These are phyloP conservation scores for Diplodia sapinea DNA, from an alignment of 2,329 filamentous ascomycete species.

Conservation along the genomic window DNA sequence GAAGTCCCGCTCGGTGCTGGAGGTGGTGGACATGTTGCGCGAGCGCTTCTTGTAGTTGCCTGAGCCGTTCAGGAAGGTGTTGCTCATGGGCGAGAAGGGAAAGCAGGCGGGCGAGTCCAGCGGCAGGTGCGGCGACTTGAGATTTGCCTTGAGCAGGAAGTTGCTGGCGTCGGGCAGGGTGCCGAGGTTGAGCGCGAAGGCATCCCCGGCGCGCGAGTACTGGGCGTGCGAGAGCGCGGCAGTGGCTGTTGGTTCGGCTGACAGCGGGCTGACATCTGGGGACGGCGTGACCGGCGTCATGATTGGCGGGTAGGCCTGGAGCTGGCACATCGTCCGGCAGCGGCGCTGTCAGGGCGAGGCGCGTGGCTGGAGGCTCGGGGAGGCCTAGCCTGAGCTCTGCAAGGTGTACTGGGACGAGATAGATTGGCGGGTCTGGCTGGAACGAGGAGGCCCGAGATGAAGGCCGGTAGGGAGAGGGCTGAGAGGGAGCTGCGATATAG, in stretches of 20 bases:
- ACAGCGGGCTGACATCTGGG: constrained; percentile 52
- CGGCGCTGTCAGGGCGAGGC: constrained; percentile 11
- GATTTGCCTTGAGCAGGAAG: constrained; percentile 47
- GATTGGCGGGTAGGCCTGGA: constrained; percentile 40
- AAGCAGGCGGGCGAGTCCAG: constrained; percentile 47
- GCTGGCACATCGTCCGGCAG: constrained; percentile 27
- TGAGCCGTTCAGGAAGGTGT: constrained; percentile 37
- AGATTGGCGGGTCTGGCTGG: neutral
- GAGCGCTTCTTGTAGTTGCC: constrained; percentile 41
- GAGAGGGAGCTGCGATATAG: constrained; percentile 8
- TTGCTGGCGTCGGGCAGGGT: constrained; percentile 46
- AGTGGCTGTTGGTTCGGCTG: constrained; percentile 40
- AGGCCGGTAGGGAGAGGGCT: neutral
- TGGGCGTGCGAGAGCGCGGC: constrained; percentile 40
- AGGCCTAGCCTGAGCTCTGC: neutral
- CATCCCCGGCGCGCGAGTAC: constrained; percentile 43
- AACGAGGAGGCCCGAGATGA: neutral
- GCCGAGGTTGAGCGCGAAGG: constrained; percentile 50
- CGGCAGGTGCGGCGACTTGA: constrained; percentile 46
- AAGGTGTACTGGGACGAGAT: neutral
- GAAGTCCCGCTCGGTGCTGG: constrained; percentile 49
- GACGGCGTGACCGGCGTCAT: constrained; percentile 49
- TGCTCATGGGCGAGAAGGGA: constrained; percentile 36
- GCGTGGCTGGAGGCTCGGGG: constrained; percentile 15
- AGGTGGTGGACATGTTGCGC: constrained; percentile 52